Conservation (phyloP, 352 stramenopile genomes). For the Phytophthora brassicae region DNA sequence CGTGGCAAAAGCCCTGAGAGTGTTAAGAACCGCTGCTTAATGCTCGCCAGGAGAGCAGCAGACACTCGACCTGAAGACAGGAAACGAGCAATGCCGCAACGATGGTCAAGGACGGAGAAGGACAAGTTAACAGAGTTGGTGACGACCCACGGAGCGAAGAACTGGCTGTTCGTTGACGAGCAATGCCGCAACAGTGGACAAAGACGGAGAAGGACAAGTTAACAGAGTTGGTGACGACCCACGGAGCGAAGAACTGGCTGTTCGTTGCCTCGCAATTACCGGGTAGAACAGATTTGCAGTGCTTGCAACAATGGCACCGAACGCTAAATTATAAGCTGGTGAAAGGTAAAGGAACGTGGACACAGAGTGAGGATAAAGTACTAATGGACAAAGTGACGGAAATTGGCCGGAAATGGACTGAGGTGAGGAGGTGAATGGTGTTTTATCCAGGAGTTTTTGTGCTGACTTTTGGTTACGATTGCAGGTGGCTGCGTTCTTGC, state of each 20-base stretch:
- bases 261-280: constrained; percentile 74
- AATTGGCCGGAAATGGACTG: constrained; percentile 56
- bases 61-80: neutral
- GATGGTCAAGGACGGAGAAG: constrained; percentile 31
- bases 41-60: constrained; percentile 22
- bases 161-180: constrained; percentile 69
- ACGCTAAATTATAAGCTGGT: constrained; percentile 50
- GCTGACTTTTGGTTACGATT: neutral
- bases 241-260: constrained; percentile 69
- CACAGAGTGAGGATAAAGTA: constrained; percentile 42
- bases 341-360: constrained; percentile 70
- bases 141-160: constrained; percentile 45
- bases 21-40: constrained; percentile 55
- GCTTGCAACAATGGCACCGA: constrained; percentile 74
- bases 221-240: constrained; percentile 35
- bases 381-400: constrained; percentile 45
- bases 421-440: constrained; percentile 34
- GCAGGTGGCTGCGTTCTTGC: constrained; percentile 60
- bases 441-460: no score
- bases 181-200: constrained; percentile 25
- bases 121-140: constrained; percentile 43
- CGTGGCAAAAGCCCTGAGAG: constrained; percentile 45
- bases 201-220: constrained; percentile 37
- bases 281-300: constrained; percentile 71
- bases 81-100: constrained; percentile 19